phyloP scores from a whole-genome alignment of 345 rosid genomes.

The Sisymbrium irio region DNA sequence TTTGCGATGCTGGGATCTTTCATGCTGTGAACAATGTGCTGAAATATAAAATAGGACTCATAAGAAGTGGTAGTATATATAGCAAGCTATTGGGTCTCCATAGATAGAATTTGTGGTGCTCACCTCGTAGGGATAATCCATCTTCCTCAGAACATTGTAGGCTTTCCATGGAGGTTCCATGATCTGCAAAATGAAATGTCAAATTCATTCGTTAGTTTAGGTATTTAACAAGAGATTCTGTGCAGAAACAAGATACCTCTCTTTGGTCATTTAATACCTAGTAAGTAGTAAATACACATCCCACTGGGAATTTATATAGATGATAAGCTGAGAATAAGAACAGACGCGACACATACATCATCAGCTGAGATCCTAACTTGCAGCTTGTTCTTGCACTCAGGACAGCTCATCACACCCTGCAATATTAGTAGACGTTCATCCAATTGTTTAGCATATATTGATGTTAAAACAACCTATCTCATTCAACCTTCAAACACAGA shows the following conservation, averaged over 20 bases:
- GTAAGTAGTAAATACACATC: slow-evolving; percentile 7
- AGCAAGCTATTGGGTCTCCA: slow-evolving; percentile 2
- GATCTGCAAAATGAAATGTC: slow-evolving; percentile 46
- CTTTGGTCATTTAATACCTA: slow-evolving; percentile 11
- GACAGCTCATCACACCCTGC: slow-evolving; percentile 92
- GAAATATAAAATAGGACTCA: slow-evolving; percentile 35
- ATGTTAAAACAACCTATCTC: background rate
- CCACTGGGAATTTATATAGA: slow-evolving; percentile 8
- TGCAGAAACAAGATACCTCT: background rate
- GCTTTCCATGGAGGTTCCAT: slow-evolving; percentile 99
- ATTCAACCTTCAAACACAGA: background rate
- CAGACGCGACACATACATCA: slow-evolving; percentile 61
- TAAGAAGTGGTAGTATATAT: background rate
- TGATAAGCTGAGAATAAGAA: slow-evolving; percentile 22
- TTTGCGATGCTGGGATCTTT: slow-evolving; percentile 94
- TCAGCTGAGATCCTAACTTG: slow-evolving; percentile 90
- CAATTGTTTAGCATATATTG: background rate
- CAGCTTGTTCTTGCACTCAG: slow-evolving; percentile 86
- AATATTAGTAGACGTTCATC: slow-evolving; percentile 17
- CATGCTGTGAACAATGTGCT: slow-evolving; percentile 97
- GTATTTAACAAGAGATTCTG: background rate
- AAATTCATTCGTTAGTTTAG: background rate
- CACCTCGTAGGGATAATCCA: slow-evolving; percentile 96
- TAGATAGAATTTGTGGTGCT: slow-evolving; percentile 14
- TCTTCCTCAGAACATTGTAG: slow-evolving; percentile 69